These are phyloP conservation scores for Conringia planisiliqua DNA, from an alignment of 345 rosid species.

Conservation along the genomic window DNA sequence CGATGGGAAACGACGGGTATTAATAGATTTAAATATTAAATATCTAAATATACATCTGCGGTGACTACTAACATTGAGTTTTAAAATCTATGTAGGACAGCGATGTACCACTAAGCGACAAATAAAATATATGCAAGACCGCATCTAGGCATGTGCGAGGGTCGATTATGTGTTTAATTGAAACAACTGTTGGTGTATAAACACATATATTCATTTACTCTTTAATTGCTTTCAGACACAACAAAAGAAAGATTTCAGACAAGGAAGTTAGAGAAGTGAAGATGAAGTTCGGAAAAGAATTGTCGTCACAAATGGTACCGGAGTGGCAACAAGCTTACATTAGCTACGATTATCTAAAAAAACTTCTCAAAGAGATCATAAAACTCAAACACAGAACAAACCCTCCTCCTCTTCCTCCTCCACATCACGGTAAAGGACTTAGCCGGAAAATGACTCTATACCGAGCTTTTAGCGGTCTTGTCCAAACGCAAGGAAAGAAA, in stretches of 20 bases:
- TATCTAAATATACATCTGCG: background rate
- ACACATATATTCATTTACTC: background rate
- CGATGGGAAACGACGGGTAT: background rate
- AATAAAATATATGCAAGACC: background rate
- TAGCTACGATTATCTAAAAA: conserved; percentile 51
- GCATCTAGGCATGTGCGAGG: background rate
- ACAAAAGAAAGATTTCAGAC: background rate
- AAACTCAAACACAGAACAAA: conserved; percentile 35
- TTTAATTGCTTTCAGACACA: background rate
- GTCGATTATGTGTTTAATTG: background rate
- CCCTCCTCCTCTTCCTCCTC: conserved; percentile 17
- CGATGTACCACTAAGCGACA: background rate
- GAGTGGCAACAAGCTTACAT: conserved; percentile 75
- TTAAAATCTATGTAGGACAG: background rate
- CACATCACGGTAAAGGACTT: conserved; percentile 33
- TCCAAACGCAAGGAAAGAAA: conserved; percentile 23
- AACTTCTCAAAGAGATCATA: conserved; percentile 55
- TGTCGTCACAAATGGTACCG: conserved; percentile 61
- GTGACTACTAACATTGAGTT: background rate
- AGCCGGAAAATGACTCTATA: conserved; percentile 40
- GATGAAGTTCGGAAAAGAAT: conserved; percentile 86
- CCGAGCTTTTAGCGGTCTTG: conserved; percentile 61
- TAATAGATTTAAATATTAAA: background rate
- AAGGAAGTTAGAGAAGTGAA: background rate
- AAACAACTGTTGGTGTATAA: background rate